phyloP scores from a whole-genome alignment of 768 basidiomycete species.

The Phaeotremella skinneri region DNA sequence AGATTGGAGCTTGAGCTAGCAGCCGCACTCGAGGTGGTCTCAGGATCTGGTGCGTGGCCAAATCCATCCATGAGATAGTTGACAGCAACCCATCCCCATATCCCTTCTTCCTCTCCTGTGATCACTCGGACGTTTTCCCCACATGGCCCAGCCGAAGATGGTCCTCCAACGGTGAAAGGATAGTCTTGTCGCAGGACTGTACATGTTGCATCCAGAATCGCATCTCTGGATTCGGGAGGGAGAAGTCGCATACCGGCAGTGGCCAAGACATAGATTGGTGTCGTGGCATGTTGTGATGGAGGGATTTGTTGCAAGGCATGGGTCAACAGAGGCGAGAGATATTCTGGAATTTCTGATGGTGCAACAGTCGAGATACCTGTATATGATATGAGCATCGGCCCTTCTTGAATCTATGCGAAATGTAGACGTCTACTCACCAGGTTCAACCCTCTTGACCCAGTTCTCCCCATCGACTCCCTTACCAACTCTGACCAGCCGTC shows the following conservation, averaged over 20 bases:
- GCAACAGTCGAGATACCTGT: constrained; percentile 84
- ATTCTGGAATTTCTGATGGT: constrained; percentile 66
- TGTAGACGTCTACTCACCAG: constrained; percentile 66
- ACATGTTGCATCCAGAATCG: constrained; percentile 74
- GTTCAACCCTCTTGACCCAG: constrained; percentile 90
- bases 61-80: constrained; percentile 99
- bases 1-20: constrained; percentile 15
- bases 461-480: constrained; percentile 83
- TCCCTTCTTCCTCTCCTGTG: constrained; percentile 94
- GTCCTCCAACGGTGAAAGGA: constrained; percentile 69
- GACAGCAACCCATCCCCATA: constrained; percentile 98
- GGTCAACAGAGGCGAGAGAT: constrained; percentile 76
- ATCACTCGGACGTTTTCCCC: constrained; percentile 91
- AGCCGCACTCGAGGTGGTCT: constrained; percentile 5
- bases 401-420: constrained; percentile 5
- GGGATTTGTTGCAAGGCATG: constrained; percentile 83
- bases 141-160: constrained; percentile 72
- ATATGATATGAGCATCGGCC: neutral
- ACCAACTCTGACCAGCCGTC: constrained; percentile 74
- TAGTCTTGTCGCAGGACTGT: constrained; percentile 71
- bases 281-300: constrained; percentile 75
- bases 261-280: constrained; percentile 89
- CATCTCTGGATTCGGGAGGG: constrained; percentile 63
- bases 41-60: constrained; percentile 47
- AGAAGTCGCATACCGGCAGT: constrained; percentile 97